Conservation (phyloP, 108 stramenopile species). For the Stephanodiscus triporus region DNA sequence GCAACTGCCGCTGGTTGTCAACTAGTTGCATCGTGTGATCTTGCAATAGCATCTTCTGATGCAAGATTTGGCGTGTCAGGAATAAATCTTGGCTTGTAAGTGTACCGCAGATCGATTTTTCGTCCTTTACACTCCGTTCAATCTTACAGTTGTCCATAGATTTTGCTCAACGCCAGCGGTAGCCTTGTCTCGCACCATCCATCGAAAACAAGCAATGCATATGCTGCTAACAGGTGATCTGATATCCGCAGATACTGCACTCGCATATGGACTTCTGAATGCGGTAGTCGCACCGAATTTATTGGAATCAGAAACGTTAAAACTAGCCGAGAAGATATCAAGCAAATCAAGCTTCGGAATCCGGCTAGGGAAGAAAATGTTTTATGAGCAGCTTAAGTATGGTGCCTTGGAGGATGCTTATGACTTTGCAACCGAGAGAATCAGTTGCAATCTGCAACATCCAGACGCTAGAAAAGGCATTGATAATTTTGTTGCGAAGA, state of each 20-base stretch:
- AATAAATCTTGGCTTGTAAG: constrained; percentile 62
- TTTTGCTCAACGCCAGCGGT: constrained; percentile 84
- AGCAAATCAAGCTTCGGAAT: constrained; percentile 57
- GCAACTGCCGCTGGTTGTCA: constrained; percentile 87
- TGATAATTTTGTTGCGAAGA: constrained; percentile 60
- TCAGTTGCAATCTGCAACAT: constrained; percentile 60
- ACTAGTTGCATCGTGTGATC: constrained; percentile 78
- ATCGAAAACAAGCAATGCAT: constrained; percentile 71
- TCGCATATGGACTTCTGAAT: constrained; percentile 57
- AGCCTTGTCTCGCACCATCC: constrained; percentile 56
- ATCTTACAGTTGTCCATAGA: neutral
- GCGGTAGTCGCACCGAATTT: constrained; percentile 32
- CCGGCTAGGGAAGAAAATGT: constrained; percentile 59
- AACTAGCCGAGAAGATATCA: constrained; percentile 54
- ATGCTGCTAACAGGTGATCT: constrained; percentile 78
- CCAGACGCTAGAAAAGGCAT: constrained; percentile 62
- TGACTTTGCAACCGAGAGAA: constrained; percentile 56
- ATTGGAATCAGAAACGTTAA: constrained; percentile 37
- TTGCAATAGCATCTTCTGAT: constrained; percentile 54
- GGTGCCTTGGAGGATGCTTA: constrained; percentile 56
- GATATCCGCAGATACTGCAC: constrained; percentile 64
- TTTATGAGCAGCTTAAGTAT: constrained; percentile 58
- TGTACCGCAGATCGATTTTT: neutral
- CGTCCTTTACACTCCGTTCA: neutral
- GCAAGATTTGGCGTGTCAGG: constrained; percentile 74